These are phyloP conservation scores for Cyberlindnera petersonii DNA, from an alignment of 805 yeast species.

Conservation along the genomic window DNA sequence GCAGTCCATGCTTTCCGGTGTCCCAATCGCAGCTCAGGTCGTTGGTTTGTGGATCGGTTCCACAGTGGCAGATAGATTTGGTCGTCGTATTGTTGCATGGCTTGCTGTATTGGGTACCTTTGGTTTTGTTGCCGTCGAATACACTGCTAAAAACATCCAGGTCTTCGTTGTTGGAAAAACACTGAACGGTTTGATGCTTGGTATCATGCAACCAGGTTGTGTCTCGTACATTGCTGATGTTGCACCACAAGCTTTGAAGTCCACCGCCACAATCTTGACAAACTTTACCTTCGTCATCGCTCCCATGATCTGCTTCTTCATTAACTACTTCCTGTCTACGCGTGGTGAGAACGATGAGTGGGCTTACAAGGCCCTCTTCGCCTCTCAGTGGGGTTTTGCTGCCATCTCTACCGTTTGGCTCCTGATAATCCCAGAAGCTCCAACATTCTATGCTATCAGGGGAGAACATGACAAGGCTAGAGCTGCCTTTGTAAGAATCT, in stretches of 20 bases:
- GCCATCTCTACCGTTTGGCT: constrained; percentile 26
- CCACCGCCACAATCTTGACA: constrained; percentile 35
- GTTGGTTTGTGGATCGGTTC: constrained; percentile 26
- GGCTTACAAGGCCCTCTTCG: constrained; percentile 36
- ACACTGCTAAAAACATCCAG: constrained; percentile 33
- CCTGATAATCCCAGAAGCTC: constrained; percentile 41
- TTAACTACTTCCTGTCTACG: constrained; percentile 22
- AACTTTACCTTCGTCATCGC: constrained; percentile 34
- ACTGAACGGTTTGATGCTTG: constrained; percentile 27
- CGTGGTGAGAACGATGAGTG: constrained; percentile 23
- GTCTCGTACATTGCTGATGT: constrained; percentile 40
- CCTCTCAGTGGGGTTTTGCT: constrained; percentile 20
- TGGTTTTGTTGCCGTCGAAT: constrained; percentile 36
- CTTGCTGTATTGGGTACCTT: constrained; percentile 28
- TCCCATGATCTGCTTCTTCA: constrained; percentile 34
- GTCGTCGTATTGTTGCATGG: constrained; percentile 33
- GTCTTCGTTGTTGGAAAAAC: constrained; percentile 35
- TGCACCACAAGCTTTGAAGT: constrained; percentile 37
- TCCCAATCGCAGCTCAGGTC: constrained; percentile 28
- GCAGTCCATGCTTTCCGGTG: constrained; percentile 39
- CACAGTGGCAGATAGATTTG: constrained; percentile 30
- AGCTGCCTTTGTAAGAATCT: constrained; percentile 33
- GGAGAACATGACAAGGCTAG: constrained; percentile 26
- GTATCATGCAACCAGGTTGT: constrained; percentile 34
- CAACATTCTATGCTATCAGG: constrained; percentile 37